Evolutionary conservation across 2,329 filamentous ascomycete genomes (phyloP), one percentile per base, ranked within the genome.

Genomic region (Zasmidium angulare): DNA sequence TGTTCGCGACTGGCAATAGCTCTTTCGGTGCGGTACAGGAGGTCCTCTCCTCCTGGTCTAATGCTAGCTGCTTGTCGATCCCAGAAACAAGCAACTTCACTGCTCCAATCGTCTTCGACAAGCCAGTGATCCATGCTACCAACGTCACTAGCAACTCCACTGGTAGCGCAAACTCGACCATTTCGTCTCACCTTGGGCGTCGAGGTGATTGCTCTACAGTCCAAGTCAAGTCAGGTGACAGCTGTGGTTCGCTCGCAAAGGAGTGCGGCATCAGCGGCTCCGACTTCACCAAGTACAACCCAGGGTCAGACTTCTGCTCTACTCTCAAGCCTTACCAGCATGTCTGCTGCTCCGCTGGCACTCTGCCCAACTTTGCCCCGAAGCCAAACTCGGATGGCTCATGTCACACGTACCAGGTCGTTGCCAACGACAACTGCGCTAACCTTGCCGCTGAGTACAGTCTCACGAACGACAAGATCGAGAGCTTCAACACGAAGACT

Each of bases 401-500:
- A 1, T 82, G 80, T 62, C 61, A 67, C 2, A 67, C 70, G 0
- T 74, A 80, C 60, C 64, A 60, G 3, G 64, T 79, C 14, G 46
- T 72, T 17, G 31, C 54, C 0, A 62, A 61, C 1, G 79, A 81
- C 43, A 67, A 26, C 23, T 81, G 77, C 66, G 50, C 58, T 12
- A 56, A 17, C 2, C 67, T 81, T 52, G 75, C 73, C 1, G 61
- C 63, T 1, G 53, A 54, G 0, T 56, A 79, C 60, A 64, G 67
- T 3, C 61, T 82, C 3, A 79, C 73, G 0, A 56, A 69, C 0
- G 62, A 70, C 0, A 67, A 79, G 2, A 71, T 84, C 14, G 71
- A 76, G 21, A 57, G 56, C 0, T 76, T 72, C 52, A 81, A 81
- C 63, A 52, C 71, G 1, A 68, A 74, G 2, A 79, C 77, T 3